phyloP scores from a whole-genome alignment of 23 red algal genomes.

The Agarophyton chilense region DNA sequence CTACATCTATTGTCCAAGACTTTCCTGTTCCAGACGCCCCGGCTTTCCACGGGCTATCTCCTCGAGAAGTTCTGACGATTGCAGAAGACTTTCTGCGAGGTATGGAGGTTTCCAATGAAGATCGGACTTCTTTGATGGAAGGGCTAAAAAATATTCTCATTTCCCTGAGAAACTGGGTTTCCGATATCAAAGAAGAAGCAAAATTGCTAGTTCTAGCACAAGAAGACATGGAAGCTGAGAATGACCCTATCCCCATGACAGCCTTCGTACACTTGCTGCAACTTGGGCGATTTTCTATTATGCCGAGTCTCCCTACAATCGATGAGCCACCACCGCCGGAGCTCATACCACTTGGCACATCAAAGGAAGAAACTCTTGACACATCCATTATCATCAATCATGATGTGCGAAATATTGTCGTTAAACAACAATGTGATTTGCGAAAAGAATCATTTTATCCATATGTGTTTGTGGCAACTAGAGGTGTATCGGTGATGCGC shows the following conservation, averaged over 20 bases:
- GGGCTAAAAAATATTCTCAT: background rate
- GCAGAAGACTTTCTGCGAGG: background rate
- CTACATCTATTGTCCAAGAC: conserved; percentile 40
- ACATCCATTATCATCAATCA: background rate
- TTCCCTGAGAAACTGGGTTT: conserved; percentile 18
- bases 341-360: conserved; percentile 27
- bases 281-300: conserved; percentile 17
- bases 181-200: conserved; percentile 18
- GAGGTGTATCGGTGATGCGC: conserved; percentile 33
- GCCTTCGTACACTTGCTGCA: conserved; percentile 13
- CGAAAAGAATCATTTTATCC: conserved; percentile 36
- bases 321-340: conserved; percentile 24
- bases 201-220: background rate
- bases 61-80: conserved; percentile 26
- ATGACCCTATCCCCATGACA: background rate
- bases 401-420: background rate
- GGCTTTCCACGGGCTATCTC: background rate
- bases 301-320: background rate
- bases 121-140: background rate
- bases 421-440: background rate
- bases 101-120: background rate
- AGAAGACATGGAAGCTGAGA: background rate
- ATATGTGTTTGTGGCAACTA: conserved; percentile 54
- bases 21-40: conserved; percentile 24
- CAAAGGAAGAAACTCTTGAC: conserved; percentile 25